These are phyloP conservation scores for Cryptosporidium sp. DNA, from an alignment of 169 alveolate genomes.

Conservation along the genomic window DNA sequence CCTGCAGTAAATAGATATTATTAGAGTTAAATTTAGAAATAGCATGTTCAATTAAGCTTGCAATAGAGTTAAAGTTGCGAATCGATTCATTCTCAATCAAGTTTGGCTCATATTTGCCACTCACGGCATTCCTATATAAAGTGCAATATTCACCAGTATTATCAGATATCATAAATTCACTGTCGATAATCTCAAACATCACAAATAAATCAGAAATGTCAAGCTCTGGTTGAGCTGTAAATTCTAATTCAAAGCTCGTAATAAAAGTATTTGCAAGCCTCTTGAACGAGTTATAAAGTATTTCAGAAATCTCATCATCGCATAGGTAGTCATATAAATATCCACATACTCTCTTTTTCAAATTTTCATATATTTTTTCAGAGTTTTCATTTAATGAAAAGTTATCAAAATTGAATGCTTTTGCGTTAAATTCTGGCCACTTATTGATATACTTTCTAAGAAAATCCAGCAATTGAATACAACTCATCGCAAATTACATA, in stretches of 20 bases:
- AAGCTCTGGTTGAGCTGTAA: neutral
- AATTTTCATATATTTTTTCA: neutral
- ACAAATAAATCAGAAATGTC: conserved; percentile 49
- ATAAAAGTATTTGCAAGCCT: neutral
- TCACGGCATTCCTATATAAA: conserved; percentile 4
- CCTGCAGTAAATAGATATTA: conserved; percentile 4
- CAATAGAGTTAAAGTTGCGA: neutral
- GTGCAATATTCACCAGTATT: conserved; percentile 10
- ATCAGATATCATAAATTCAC: conserved; percentile 13
- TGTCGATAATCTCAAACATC: conserved; percentile 42
- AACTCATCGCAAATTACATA: conserved; percentile 18
- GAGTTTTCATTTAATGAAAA: neutral
- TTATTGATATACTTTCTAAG: neutral
- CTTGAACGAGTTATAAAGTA: conserved; percentile 1
- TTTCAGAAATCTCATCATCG: neutral
- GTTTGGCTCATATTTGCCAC: conserved; percentile 12
- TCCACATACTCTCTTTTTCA: neutral
- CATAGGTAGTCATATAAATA: conserved; percentile 8
- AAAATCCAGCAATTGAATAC: neutral
- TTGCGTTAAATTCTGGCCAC: neutral
- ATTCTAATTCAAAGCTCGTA: neutral
- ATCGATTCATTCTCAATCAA: neutral
- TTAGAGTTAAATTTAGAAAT: conserved; percentile 2
- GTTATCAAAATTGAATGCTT: neutral
- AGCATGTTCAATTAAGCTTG: neutral